Conservation (phyloP, 2,329 filamentous ascomycete genomes). For the Hypoxylon sp. region DNA sequence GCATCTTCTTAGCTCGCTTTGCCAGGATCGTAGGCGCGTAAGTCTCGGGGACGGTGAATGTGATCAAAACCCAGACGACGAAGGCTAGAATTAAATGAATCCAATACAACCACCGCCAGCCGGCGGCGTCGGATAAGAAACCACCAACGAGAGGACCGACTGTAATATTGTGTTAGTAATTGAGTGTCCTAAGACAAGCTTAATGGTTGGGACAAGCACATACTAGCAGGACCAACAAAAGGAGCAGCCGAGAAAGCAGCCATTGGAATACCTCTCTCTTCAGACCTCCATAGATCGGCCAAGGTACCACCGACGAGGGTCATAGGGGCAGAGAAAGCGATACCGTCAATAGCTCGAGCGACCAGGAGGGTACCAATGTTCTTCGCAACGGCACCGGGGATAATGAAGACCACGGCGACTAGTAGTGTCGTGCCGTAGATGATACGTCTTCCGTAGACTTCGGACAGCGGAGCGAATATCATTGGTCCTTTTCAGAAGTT, state of each 20-base stretch:
- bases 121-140: slow-evolving; percentile 75
- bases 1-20: slow-evolving; percentile 76
- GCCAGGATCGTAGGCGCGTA: slow-evolving; percentile 85
- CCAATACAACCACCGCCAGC: slow-evolving; percentile 91
- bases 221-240: slow-evolving; percentile 82
- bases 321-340: slow-evolving; percentile 89
- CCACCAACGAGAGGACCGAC: slow-evolving; percentile 82
- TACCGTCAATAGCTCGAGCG: slow-evolving; percentile 82
- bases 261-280: slow-evolving; percentile 89
- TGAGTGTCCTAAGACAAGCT: neutral
- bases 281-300: slow-evolving; percentile 85
- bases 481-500: slow-evolving; percentile 69
- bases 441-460: slow-evolving; percentile 78
- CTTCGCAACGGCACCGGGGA: slow-evolving; percentile 81
- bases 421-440: slow-evolving; percentile 79
- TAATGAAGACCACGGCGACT: slow-evolving; percentile 81
- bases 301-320: slow-evolving; percentile 86
- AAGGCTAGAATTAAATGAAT: slow-evolving; percentile 83
- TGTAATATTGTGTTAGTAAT: slow-evolving; percentile 44
- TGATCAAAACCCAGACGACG: slow-evolving; percentile 79
- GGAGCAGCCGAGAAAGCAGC: slow-evolving; percentile 86
- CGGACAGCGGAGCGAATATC: slow-evolving; percentile 82
- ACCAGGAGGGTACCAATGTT: slow-evolving; percentile 83
- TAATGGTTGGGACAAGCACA: slow-evolving; percentile 37
- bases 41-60: slow-evolving; percentile 91